Evolutionary conservation across 1,284 basidiomycete species (phyloP), one percentile per base, ranked within the genome.

Genomic region (Crucibulum cyathiforme): DNA sequence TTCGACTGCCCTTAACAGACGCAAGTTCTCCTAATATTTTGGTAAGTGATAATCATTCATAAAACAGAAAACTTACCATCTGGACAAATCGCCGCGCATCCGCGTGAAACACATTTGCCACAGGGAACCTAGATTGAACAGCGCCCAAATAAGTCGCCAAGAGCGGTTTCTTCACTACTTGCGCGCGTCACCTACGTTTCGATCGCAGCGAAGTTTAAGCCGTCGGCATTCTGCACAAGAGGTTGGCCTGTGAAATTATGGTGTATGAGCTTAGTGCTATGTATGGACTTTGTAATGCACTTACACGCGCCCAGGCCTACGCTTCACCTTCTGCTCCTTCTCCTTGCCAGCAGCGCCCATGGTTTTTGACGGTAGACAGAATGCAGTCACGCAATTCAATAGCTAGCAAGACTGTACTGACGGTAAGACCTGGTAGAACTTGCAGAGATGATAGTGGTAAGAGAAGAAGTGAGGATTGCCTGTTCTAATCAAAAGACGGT

Each of bases 221-320:
- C 90, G 78, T 63, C 90, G 80, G 71, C 89, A 92, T 75, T 92
- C 89, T 7, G 89, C 88, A 68, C 90, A 91, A 17, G 87, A 87
- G 9, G 90, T 89, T 7, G 89, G 87, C 24, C 73, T 75, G 49
- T 5, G 39, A 49, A 5, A 31, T 36, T n/a, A 39, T 43, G 31
- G 9, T 37, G 7, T 36, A 41, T 7, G 47, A 36, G 35, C 31
- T 43, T 12, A 24, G 8, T 15, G 17, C 7, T 8, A 47, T 36
- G 24, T 24, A 24, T 24, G 4, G 41, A 36, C 54, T 15, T 37
- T 12, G 38, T 31, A 17, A 61, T 36, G 34, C 59, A 65, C 72
- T 57, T 65, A 74, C 72, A 69, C 67, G 47, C 72, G 65, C 43
- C 72, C 72, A 52, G 71, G 71, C 24, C 24, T 24, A 24, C 24